These are phyloP conservation scores for Xylaria sp. DNA, from an alignment of 2,329 filamentous ascomycete species.

Conservation along the genomic window DNA sequence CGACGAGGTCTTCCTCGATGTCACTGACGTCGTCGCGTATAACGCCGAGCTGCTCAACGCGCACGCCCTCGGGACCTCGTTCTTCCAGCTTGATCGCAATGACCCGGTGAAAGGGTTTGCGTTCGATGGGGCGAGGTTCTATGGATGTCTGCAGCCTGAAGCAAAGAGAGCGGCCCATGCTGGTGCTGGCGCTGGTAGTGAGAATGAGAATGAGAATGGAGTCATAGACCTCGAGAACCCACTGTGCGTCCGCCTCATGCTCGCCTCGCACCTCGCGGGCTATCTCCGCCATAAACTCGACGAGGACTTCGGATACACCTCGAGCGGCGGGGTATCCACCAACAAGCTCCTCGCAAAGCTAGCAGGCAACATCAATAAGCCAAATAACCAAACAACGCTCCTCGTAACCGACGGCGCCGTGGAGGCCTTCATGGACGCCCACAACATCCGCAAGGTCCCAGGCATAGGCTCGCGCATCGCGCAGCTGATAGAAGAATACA, in stretches of 20 bases:
- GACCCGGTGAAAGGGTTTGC: conserved; percentile 84
- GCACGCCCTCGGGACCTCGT: conserved; percentile 73
- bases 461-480: conserved; percentile 87
- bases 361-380: conserved; percentile 85
- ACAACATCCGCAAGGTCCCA: conserved; percentile 83
- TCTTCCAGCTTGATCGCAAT: conserved; percentile 78
- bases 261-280: conserved; percentile 84
- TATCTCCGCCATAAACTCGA: conserved; percentile 80
- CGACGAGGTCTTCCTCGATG: conserved; percentile 89
- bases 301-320: conserved; percentile 82
- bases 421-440: conserved; percentile 76
- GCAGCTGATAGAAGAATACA: conserved; percentile 71
- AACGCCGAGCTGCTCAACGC: conserved; percentile 78
- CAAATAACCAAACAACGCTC: conserved; percentile 86
- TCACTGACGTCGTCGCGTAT: conserved; percentile 86
- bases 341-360: conserved; percentile 90
- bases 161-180: conserved; percentile 36
- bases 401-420: conserved; percentile 71
- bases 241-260: conserved; percentile 70
- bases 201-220: conserved; percentile 26
- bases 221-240: conserved; percentile 50
- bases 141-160: conserved; percentile 65
- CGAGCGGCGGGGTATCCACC: conserved; percentile 87
- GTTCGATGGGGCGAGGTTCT: conserved; percentile 77
- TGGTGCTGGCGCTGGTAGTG: neutral